Evolutionary conservation across 139 green algal species (phyloP).

Genomic region (Bryopsis sp.): DNA sequence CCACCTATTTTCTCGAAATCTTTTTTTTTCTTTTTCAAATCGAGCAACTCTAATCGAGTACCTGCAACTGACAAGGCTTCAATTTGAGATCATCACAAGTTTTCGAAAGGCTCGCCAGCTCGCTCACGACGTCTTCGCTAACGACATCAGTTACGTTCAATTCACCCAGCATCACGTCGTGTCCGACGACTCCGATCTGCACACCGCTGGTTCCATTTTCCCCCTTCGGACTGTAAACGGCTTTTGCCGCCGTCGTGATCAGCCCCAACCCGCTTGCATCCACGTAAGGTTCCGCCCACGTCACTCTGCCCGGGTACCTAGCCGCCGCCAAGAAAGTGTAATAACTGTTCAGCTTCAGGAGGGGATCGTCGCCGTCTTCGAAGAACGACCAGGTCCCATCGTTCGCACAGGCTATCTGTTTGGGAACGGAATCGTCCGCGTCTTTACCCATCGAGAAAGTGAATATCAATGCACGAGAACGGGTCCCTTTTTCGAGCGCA

Average conservation of each 20-base stretch:
- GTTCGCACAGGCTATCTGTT: slow-evolving; percentile 17
- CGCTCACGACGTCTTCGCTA: not conserved
- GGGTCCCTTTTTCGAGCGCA: not conserved
- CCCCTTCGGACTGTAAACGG: not conserved
- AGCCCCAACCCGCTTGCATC: slow-evolving; percentile 5
- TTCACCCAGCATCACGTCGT: slow-evolving; percentile 7
- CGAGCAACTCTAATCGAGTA: too few species aligned
- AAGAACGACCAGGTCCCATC: slow-evolving; percentile 16
- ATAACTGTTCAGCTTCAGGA: not conserved
- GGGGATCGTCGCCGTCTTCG: not conserved
- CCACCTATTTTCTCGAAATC: too few species aligned
- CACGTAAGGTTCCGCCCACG: slow-evolving; percentile 12
- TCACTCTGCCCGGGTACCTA: too few species aligned
- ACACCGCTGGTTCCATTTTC: not conserved
- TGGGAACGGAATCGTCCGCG: slow-evolving; percentile 10
- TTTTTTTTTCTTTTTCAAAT: too few species aligned
- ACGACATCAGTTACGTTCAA: not conserved
- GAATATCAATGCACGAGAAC: slow-evolving; percentile 7
- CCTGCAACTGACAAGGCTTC: slow-evolving; percentile 5
- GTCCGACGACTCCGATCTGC: slow-evolving; percentile 10
- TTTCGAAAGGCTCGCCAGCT: not conserved
- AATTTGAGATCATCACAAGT: not conserved
- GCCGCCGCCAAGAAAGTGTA: not conserved
- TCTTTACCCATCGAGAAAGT: slow-evolving; percentile 6
- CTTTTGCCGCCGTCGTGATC: slow-evolving; percentile 3